These are phyloP conservation scores for Puccinia hordei DNA, from an alignment of 1,284 basidiomycete genomes.

Conservation along the genomic window DNA sequence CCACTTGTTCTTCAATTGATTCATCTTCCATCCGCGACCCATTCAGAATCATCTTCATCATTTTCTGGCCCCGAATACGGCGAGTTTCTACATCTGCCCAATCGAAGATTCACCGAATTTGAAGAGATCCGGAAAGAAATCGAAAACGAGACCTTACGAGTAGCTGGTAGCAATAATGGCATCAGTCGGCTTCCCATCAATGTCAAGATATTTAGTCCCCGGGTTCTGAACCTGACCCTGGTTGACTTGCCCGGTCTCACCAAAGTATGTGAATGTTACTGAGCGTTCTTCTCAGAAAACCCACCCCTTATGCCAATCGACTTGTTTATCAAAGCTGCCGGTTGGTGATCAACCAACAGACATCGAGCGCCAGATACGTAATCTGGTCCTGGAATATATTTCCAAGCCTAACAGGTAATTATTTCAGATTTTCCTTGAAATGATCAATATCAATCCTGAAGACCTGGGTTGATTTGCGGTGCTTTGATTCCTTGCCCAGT, in stretches of 20 bases:
- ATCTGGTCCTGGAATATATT: slow-evolving; percentile 89
- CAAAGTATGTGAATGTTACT: slow-evolving; percentile 67
- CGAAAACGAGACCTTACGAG: slow-evolving; percentile 94
- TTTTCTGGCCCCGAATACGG: slow-evolving; percentile 74
- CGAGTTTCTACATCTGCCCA: slow-evolving; percentile 86
- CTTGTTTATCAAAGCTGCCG: slow-evolving; percentile 68
- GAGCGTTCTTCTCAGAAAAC: neutral
- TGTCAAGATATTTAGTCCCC: slow-evolving; percentile 89
- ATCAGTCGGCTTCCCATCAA: slow-evolving; percentile 94
- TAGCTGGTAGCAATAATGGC: slow-evolving; percentile 98
- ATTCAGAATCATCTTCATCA: slow-evolving; percentile 47
- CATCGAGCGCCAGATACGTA: slow-evolving; percentile 94
- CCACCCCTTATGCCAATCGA: neutral
- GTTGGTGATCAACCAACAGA: slow-evolving; percentile 76
- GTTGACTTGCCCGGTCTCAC: slow-evolving; percentile 95
- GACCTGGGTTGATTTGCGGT: neutral
- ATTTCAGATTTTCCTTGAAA: neutral
- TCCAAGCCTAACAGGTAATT: slow-evolving; percentile 90
- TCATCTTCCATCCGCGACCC: slow-evolving; percentile 68
- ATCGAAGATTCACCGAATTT: slow-evolving; percentile 94
- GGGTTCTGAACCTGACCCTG: slow-evolving; percentile 90
- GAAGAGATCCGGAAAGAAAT: slow-evolving; percentile 92
- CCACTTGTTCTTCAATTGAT: slow-evolving; percentile 94
- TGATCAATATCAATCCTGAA: neutral
- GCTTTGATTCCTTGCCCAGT: slow-evolving; percentile 61